A percentile compares a stretch with the other conserved stretches of the same genome.
phyloP scores from a whole-genome alignment of 495 filamentous ascomycete species.

The Penicillium lividum region DNA sequence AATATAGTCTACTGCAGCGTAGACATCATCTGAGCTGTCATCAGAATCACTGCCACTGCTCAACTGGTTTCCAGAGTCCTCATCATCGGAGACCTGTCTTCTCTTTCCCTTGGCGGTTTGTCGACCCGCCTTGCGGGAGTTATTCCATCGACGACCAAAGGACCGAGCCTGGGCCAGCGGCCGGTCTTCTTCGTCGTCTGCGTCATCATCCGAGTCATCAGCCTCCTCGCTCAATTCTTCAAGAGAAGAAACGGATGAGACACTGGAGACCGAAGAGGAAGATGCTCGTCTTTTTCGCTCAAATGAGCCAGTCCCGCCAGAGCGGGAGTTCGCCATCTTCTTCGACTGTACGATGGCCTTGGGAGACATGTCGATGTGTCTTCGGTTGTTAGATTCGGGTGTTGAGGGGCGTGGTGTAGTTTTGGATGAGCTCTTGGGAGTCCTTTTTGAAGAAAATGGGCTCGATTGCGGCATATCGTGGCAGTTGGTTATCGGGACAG shows the following conservation, averaged over 20 bases:
- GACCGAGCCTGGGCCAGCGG: constrained; percentile 54
- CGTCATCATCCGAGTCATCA: constrained; percentile 49
- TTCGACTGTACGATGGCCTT: constrained; percentile 26
- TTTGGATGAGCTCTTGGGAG: constrained; percentile 32
- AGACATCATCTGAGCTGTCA: constrained; percentile 62
- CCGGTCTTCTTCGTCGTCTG: constrained; percentile 53
- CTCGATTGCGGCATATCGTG: constrained; percentile 32
- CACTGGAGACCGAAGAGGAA: constrained; percentile 43
- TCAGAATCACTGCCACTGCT: constrained; percentile 38
- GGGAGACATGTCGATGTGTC: constrained; percentile 20
- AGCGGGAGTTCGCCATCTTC: constrained; percentile 30
- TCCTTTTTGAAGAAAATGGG: constrained; percentile 34
- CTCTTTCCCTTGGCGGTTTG: constrained; percentile 42
- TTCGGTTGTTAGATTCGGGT: constrained; percentile 22
- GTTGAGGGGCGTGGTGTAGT: constrained; percentile 26
- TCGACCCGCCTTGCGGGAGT: constrained; percentile 47
- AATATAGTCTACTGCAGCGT: constrained; percentile 76
- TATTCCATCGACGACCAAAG: constrained; percentile 43
- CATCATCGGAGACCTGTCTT: constrained; percentile 61
- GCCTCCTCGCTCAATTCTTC: constrained; percentile 41
- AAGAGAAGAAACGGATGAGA: constrained; percentile 45
- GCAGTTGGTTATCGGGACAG: not conserved
- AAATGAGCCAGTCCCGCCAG: constrained; percentile 18
- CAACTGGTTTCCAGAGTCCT: constrained; percentile 56
- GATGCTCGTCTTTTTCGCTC: constrained; percentile 45